Conservation (phyloP, 257 asterid species). For the Rauvolfia tetraphylla region DNA sequence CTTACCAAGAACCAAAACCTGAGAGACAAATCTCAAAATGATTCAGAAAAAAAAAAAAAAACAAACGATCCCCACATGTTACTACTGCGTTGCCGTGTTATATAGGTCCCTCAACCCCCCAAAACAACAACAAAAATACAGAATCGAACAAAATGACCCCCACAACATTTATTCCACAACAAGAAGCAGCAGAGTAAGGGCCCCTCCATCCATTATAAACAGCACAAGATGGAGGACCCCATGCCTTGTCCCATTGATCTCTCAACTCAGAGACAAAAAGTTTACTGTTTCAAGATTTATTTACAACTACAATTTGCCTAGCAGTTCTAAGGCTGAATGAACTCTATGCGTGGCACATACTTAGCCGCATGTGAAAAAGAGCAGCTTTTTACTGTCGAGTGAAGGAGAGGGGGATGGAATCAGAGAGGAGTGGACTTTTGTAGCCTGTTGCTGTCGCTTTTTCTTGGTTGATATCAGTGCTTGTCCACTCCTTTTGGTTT, state of each 20-base stretch:
- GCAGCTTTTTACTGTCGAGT: neutral
- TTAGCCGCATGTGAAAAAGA: constrained; percentile 19
- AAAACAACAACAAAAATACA: too few species aligned
- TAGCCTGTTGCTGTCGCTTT: neutral
- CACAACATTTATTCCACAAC: neutral
- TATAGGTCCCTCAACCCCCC: too few species aligned
- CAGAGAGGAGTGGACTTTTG: constrained; percentile 12
- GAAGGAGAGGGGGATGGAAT: neutral
- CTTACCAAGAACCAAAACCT: neutral
- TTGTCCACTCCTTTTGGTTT: neutral
- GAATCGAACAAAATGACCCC: neutral
- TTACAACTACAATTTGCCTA: constrained; percentile 19
- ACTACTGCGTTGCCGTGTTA: too few species aligned
- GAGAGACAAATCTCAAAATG: neutral
- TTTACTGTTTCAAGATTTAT: constrained; percentile 2
- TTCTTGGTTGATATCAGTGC: neutral
- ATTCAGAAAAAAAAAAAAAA: too few species aligned
- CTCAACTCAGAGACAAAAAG: constrained; percentile 1
- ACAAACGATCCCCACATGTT: too few species aligned
- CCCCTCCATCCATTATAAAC: neutral
- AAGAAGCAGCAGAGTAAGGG: neutral
- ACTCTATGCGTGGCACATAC: constrained; percentile 20
- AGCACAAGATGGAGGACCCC: constrained; percentile 9
- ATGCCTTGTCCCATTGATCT: neutral
- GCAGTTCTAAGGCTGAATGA: neutral